Conservation (phyloP, 2,329 filamentous ascomycete species). For the Alternaria arbusti region DNA sequence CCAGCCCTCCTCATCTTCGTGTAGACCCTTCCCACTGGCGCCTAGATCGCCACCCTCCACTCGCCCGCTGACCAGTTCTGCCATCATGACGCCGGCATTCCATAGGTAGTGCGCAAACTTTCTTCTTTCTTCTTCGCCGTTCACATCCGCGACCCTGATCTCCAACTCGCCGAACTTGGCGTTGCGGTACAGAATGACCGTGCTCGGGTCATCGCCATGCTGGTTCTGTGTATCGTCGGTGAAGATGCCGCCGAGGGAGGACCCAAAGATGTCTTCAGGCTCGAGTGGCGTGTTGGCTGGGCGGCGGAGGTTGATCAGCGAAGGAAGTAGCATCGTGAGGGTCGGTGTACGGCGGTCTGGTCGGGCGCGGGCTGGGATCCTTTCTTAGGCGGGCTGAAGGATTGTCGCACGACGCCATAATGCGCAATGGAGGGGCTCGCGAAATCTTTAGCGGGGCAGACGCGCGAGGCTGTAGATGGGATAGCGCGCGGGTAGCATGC, state of each 20-base stretch:
- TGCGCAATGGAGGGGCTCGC: slow-evolving; percentile 1
- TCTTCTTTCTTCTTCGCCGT: slow-evolving; percentile 60
- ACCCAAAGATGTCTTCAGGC: slow-evolving; percentile 67
- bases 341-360: neutral
- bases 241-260: slow-evolving; percentile 69
- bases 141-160: slow-evolving; percentile 53
- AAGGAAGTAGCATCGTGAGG: slow-evolving; percentile 32
- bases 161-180: slow-evolving; percentile 41
- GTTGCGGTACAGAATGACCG: slow-evolving; percentile 65
- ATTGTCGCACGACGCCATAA: neutral
- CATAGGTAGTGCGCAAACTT: slow-evolving; percentile 77
- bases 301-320: slow-evolving; percentile 37
- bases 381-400: neutral
- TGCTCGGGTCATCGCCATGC: slow-evolving; percentile 66
- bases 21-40: slow-evolving; percentile 23
- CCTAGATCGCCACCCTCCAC: slow-evolving; percentile 12
- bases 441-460: neutral
- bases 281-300: slow-evolving; percentile 37
- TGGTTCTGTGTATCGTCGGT: slow-evolving; percentile 70
- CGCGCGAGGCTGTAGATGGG: neutral
- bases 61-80: slow-evolving; percentile 50
- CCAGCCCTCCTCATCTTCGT: slow-evolving; percentile 31
- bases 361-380: neutral
- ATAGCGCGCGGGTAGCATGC: neutral
- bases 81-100: slow-evolving; percentile 65